Conservation (phyloP, 495 filamentous ascomycete species). For the Chaetomium tenue region DNA sequence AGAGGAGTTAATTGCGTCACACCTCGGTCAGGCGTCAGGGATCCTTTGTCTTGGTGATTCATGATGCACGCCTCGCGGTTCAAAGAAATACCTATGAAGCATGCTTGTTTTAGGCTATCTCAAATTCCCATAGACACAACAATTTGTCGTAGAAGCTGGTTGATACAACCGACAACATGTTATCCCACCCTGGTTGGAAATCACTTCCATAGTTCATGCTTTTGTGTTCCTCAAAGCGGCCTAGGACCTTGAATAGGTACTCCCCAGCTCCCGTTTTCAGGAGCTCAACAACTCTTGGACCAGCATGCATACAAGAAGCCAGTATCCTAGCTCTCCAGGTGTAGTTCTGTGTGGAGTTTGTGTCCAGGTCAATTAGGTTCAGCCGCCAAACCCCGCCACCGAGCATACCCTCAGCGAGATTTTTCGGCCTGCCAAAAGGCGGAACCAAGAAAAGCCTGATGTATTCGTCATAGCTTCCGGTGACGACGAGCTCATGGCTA, state of each 20-base stretch:
- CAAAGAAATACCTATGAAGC: not conserved
- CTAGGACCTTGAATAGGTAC: constrained; percentile 67
- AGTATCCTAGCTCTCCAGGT: constrained; percentile 57
- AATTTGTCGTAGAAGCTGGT: constrained; percentile 89
- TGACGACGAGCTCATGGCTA: constrained; percentile 60
- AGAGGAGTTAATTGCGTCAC: constrained; percentile 24
- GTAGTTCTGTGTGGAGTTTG: constrained; percentile 8
- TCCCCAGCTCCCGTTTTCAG: constrained; percentile 32
- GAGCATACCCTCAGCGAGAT: constrained; percentile 63
- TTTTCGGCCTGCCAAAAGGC: constrained; percentile 42
- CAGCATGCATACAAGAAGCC: constrained; percentile 93
- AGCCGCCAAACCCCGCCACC: constrained; percentile 92
- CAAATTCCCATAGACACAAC: constrained; percentile 72
- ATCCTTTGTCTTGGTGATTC: constrained; percentile 5
- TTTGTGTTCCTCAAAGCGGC: constrained; percentile 78
- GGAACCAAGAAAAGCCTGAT: constrained; percentile 61
- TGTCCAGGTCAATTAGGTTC: constrained; percentile 51
- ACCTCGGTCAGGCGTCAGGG: not conserved
- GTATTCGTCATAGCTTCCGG: constrained; percentile 89
- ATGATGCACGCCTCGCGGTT: not conserved
- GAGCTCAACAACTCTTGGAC: constrained; percentile 61
- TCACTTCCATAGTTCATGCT: constrained; percentile 97
- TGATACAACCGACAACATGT: constrained; percentile 57
- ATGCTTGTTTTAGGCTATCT: not conserved
- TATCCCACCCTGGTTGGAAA: constrained; percentile 50